A percentile compares a stretch with the other conserved stretches of the same genome.
phyloP scores from a whole-genome alignment of 441 rosid species.

The Melastoma candidum region DNA sequence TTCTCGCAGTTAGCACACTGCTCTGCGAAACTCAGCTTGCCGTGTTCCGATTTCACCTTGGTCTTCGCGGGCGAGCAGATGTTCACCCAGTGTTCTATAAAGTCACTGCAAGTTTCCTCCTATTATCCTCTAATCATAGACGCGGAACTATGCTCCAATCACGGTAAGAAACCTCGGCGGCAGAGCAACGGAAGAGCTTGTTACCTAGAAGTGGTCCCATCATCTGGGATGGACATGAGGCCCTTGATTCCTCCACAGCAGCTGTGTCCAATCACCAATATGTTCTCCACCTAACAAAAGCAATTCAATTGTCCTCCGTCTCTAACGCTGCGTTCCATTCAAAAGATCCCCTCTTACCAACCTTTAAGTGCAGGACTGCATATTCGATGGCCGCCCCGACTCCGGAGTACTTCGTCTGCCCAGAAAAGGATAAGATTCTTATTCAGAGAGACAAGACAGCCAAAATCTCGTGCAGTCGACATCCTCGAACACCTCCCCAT shows the following conservation, averaged over 20 bases:
- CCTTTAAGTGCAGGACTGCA: constrained; percentile 90
- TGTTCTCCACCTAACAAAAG: constrained; percentile 62
- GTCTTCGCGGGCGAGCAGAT: constrained; percentile 62
- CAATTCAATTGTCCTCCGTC: background rate
- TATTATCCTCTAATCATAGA: constrained; percentile 1
- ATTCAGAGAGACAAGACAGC: background rate
- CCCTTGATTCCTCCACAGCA: constrained; percentile 93
- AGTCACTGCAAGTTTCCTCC: constrained; percentile 44
- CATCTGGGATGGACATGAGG: constrained; percentile 73
- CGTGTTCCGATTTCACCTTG: constrained; percentile 46
- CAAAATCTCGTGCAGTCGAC: background rate
- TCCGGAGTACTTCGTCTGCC: constrained; percentile 71
- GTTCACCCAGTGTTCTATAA: constrained; percentile 81
- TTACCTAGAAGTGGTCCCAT: constrained; percentile 52
- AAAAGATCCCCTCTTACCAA: constrained; percentile 11
- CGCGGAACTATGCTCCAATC: background rate
- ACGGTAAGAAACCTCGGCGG: too few species aligned
- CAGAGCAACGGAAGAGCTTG: too few species aligned
- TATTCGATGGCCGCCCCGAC: constrained; percentile 96
- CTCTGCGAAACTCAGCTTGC: constrained; percentile 33
- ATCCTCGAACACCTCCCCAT: too few species aligned
- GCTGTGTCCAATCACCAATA: constrained; percentile 87
- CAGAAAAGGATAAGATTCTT: background rate
- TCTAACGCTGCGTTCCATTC: background rate
- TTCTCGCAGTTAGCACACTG: constrained; percentile 77